Conservation (phyloP, 345 rosid species). For the Syzygium grande region DNA sequence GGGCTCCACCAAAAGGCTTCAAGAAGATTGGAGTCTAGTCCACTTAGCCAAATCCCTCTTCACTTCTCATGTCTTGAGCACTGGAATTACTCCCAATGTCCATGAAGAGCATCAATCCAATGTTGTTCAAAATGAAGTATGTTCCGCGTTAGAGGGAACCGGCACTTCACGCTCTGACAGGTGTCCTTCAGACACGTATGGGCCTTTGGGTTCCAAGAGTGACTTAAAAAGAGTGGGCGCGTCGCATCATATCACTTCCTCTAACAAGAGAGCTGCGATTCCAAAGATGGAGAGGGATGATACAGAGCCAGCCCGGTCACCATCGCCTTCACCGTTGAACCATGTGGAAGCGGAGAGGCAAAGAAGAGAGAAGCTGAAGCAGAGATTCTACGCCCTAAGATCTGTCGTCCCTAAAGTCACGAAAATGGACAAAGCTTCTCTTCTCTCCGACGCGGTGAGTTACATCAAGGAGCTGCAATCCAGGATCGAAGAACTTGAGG, state of each 20-base stretch:
- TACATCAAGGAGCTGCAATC: conserved; percentile 62
- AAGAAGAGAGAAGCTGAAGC: conserved; percentile 74
- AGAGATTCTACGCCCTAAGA: conserved; percentile 64
- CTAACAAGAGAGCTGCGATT: neutral
- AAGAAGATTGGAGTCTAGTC: conserved; percentile 24
- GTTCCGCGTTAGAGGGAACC: neutral
- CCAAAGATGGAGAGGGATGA: conserved; percentile 17
- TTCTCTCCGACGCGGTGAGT: conserved; percentile 58
- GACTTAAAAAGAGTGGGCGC: neutral
- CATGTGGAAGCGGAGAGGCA: conserved; percentile 84
- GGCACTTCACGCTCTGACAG: neutral
- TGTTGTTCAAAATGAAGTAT: conserved; percentile 4
- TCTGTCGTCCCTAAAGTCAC: conserved; percentile 88
- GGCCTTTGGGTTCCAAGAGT: neutral
- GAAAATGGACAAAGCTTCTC: conserved; percentile 86
- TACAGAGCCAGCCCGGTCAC: conserved; percentile 31
- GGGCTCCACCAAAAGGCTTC: conserved; percentile 33
- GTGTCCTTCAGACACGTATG: neutral
- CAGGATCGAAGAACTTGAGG: conserved; percentile 41
- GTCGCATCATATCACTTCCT: neutral
- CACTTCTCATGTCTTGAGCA: conserved; percentile 2
- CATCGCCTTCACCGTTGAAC: conserved; percentile 19
- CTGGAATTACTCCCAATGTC: neutral
- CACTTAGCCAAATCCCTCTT: conserved; percentile 29
- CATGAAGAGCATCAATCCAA: neutral